phyloP scores from a whole-genome alignment of 257 asterid genomes.

The Nemophila menziesii region DNA sequence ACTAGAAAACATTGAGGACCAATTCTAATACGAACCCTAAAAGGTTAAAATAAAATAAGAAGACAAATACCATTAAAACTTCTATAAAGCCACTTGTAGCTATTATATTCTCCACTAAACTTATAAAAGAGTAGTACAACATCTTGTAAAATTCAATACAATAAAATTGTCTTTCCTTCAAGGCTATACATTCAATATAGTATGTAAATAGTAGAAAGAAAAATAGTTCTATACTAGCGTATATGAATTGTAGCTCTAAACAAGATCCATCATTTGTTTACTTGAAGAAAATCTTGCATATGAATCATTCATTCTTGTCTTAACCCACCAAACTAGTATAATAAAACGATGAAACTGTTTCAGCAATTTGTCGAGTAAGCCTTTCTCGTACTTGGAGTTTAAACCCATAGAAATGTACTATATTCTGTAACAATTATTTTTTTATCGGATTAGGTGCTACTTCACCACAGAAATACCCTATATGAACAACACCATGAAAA shows the following conservation, averaged over 20 bases:
- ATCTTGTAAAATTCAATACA: no score
- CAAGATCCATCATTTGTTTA: background rate
- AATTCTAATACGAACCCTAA: no score
- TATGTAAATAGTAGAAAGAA: no score
- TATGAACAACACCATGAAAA: conserved; percentile 77
- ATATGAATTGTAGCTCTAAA: background rate
- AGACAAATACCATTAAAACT: no score
- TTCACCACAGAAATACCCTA: conserved; percentile 49
- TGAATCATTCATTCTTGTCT: background rate
- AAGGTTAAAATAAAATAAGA: no score
- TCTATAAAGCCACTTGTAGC: no score
- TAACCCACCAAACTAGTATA: conserved; percentile 72
- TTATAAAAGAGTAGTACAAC: no score
- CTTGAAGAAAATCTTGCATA: background rate
- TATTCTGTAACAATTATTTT: conserved; percentile 50
- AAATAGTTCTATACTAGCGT: no score
- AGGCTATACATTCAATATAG: no score
- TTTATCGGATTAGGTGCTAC: conserved; percentile 28
- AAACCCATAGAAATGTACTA: conserved; percentile 78
- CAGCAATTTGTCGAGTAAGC: conserved; percentile 88
- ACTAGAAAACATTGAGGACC: no score
- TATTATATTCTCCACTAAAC: no score
- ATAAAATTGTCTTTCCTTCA: no score
- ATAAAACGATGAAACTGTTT: conserved; percentile 48
- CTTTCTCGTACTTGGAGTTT: conserved; percentile 97